These are phyloP conservation scores for Rhodotorula diobovata DNA, from an alignment of 768 basidiomycete species.

Conservation along the genomic window DNA sequence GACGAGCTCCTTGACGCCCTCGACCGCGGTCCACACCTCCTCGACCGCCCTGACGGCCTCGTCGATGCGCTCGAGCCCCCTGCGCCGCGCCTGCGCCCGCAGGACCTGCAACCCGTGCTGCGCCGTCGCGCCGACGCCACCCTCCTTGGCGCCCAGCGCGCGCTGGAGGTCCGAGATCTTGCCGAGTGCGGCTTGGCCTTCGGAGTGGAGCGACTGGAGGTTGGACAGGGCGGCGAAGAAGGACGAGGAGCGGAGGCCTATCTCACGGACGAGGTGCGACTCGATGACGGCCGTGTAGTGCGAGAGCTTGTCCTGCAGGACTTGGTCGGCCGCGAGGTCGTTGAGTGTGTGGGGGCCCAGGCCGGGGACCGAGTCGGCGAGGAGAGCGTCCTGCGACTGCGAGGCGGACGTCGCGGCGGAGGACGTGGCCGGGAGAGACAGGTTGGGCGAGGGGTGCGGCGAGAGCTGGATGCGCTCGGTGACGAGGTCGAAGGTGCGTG, in stretches of 20 bases:
- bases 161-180: constrained; percentile 68
- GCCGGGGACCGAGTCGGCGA: constrained; percentile 10
- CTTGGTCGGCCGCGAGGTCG: constrained; percentile 50
- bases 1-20: constrained; percentile 74
- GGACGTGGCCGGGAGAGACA: constrained; percentile 29
- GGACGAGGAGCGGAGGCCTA: constrained; percentile 78
- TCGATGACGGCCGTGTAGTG: constrained; percentile 90
- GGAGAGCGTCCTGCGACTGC: not conserved
- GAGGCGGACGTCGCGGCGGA: not conserved
- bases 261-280: constrained; percentile 87
- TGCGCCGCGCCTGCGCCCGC: constrained; percentile 54
- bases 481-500: constrained; percentile 69
- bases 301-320: constrained; percentile 81
- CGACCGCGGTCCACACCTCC: constrained; percentile 62
- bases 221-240: constrained; percentile 97
- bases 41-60: constrained; percentile 55
- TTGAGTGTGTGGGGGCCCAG: constrained; percentile 22
- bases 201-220: constrained; percentile 82
- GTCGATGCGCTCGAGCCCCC: constrained; percentile 55
- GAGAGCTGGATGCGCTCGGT: constrained; percentile 55
- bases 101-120: constrained; percentile 74
- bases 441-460: constrained; percentile 15
- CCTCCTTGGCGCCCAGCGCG: constrained; percentile 55
- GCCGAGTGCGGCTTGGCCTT: constrained; percentile 74
- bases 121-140: constrained; percentile 54